A percentile compares a stretch with the other conserved stretches of the same genome.
Evolutionary conservation across 139 green algal genomes (phyloP).

Genomic region (Closterium sp.): DNA sequence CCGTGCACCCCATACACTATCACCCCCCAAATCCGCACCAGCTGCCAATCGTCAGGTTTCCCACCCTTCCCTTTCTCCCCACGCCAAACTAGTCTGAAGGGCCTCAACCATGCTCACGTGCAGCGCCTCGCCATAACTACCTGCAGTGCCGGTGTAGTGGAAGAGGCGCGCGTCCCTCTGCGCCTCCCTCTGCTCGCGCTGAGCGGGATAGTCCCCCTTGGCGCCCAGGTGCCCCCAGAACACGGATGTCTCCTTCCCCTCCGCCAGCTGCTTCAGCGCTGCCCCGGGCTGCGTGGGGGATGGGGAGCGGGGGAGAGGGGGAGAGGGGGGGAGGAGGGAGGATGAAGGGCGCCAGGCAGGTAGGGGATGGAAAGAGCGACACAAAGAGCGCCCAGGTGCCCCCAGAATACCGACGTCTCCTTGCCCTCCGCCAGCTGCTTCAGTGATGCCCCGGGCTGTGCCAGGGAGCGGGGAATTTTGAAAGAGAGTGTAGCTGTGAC

Average conservation of each 20-base stretch:
- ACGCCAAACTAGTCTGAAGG: neutral
- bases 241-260: slow-evolving; percentile 34
- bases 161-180: slow-evolving; percentile 47
- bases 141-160: neutral
- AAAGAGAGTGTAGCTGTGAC: neutral
- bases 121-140: neutral
- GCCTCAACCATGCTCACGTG: neutral
- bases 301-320: no score
- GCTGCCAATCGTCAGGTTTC: no score
- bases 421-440: slow-evolving; percentile 39
- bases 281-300: slow-evolving; percentile 6
- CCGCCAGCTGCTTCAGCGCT: slow-evolving; percentile 27
- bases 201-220: slow-evolving; percentile 19
- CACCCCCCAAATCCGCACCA: no score
- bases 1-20: no score
- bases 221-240: slow-evolving; percentile 42
- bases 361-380: no score
- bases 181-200: slow-evolving; percentile 1
- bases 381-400: slow-evolving; percentile 7
- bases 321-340: neutral
- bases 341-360: no score
- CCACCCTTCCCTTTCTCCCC: no score
- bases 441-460: slow-evolving; percentile 24
- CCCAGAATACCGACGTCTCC: slow-evolving; percentile 35
- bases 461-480: no score